Base-by-base conservation (phyloP, 148 eudicot species). In the Camellia sinensis region DNA sequence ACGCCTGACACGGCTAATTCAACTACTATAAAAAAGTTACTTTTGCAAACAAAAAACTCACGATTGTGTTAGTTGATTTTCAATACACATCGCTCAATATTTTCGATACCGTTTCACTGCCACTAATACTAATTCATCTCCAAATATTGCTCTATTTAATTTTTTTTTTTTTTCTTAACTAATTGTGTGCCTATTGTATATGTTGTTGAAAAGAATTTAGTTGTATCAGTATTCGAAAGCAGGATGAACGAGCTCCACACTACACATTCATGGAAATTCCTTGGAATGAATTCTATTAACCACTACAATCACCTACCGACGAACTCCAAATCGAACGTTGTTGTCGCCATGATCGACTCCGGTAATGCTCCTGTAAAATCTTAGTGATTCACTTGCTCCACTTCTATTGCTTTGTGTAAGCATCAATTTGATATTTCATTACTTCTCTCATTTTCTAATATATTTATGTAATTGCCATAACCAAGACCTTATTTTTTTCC, bases 261-360 rank as follows among this genome's bases (percentile, higher is more conserved):
- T 15, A 84, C 86, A 14, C 82, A 71, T 69, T 87, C 86, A 3
- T 86, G 88, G 86, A 59, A 68, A 54, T 81, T 87, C 73, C 64
- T 86, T n/a, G 78, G 75, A 15, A 15, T 83, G 57, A 79, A 83
- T 57, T 69, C 73, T 71, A 14, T 72, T 67, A 21, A 76, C 50
- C 80, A 77, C 50, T 53, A 79, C 43, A 65, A 84, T 78, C 79
- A 80, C 8, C 80, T 56, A 12, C 69, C 81, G 3, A 60, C 63
- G 70, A 68, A 79, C 29, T 22, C 78, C 18, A 79, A 84, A 79
- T 83, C 84, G 1, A 82, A 86, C 10, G 56, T 82, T 2, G 68
- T 86, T 50, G 72, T 87, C 46, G 89, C 83, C 13, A 67, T 82
- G 48, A 60, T 87, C 60, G 85, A 84, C 63, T 46, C 81, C 4